Evolutionary conservation across 2,329 filamentous ascomycete species (phyloP).

Genomic region (Xylaria sp.): DNA sequence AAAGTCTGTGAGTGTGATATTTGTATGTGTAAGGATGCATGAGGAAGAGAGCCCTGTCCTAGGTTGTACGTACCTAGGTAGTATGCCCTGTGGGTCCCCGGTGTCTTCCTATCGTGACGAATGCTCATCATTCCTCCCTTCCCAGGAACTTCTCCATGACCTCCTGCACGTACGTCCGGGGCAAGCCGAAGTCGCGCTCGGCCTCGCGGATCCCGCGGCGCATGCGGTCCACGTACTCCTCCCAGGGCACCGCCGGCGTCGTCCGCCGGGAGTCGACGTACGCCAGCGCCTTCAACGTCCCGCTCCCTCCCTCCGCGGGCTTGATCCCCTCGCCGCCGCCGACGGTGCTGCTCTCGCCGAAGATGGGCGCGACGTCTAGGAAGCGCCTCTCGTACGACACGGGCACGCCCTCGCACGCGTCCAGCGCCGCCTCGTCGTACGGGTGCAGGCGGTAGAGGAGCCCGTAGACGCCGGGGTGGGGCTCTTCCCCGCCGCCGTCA

Average conservation of each 20-base stretch:
- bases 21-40: too few species aligned
- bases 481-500: slow-evolving; percentile 14
- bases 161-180: slow-evolving; percentile 54
- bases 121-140: not conserved
- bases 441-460: slow-evolving; percentile 56
- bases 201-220: slow-evolving; percentile 65
- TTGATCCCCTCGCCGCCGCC: slow-evolving; percentile 23
- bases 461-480: slow-evolving; percentile 54
- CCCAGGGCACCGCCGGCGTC: slow-evolving; percentile 44
- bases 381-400: slow-evolving; percentile 61
- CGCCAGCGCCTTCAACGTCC: slow-evolving; percentile 50
- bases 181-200: slow-evolving; percentile 54
- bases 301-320: not conserved
- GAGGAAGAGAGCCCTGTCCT: too few species aligned
- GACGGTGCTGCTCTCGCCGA: slow-evolving; percentile 8
- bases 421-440: slow-evolving; percentile 55
- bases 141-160: slow-evolving; percentile 54
- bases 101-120: not conserved
- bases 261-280: slow-evolving; percentile 58
- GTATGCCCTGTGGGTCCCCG: too few species aligned
- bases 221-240: slow-evolving; percentile 67
- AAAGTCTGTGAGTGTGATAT: too few species aligned
- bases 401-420: slow-evolving; percentile 65
- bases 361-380: slow-evolving; percentile 37
- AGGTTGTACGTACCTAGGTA: too few species aligned